Evolutionary conservation across 352 stramenopile species (phyloP).

Genomic region (Pythium guiyangense): DNA sequence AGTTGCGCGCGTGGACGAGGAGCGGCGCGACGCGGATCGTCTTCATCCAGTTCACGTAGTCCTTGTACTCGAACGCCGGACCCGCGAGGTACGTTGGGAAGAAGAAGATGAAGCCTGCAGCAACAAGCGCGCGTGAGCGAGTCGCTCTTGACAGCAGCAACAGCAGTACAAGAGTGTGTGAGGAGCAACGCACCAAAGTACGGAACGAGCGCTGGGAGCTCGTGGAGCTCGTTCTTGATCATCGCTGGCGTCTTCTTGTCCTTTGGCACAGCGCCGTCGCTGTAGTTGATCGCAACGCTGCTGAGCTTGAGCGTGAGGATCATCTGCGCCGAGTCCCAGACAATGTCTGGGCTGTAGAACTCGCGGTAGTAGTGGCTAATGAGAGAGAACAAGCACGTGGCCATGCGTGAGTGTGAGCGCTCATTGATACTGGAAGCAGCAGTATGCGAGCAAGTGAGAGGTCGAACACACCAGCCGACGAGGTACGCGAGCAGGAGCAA

Average conservation of each 20-base stretch:
- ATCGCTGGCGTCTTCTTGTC: slow-evolving; percentile 74
- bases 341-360: slow-evolving; percentile 71
- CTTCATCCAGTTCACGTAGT: slow-evolving; percentile 82
- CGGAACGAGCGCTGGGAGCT: slow-evolving; percentile 55
- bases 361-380: slow-evolving; percentile 83
- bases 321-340: slow-evolving; percentile 87
- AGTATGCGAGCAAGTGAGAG: neutral
- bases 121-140: neutral
- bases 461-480: slow-evolving; percentile 38
- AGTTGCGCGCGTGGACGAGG: slow-evolving; percentile 61
- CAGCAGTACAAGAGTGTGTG: neutral
- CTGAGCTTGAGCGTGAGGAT: slow-evolving; percentile 83
- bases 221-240: slow-evolving; percentile 66
- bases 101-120: slow-evolving; percentile 80
- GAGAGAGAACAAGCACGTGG: neutral
- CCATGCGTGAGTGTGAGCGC: neutral
- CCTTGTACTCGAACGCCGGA: slow-evolving; percentile 81
- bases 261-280: slow-evolving; percentile 57
- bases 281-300: slow-evolving; percentile 80
- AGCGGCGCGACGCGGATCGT: slow-evolving; percentile 59
- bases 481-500: slow-evolving; percentile 62
- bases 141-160: no score
- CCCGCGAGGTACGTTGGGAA: slow-evolving; percentile 83
- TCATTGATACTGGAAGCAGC: neutral
- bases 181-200: slow-evolving; percentile 50